Evolutionary conservation across 371 early-diverging fungal species (phyloP), one percentile per base, ranked within the genome.

Genomic region (Phascolomyces articulosus): DNA sequence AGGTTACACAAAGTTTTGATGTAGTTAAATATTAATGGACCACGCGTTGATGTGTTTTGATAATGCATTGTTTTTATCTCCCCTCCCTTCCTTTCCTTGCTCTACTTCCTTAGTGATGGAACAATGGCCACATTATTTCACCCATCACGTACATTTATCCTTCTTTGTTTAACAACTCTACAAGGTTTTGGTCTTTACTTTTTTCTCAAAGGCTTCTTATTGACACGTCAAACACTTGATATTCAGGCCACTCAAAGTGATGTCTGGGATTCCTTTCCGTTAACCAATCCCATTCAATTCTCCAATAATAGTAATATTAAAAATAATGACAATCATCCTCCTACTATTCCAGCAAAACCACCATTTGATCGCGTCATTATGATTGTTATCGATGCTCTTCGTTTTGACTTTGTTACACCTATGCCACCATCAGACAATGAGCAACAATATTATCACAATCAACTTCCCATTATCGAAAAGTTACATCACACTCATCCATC

Each of bases 301-400:
- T 31, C 4, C 29, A 34, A 31, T 40, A 54, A 40, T 3, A 38
- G 18, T 15, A 11, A 34, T 0, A 34, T 6, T 34, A 0, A 34
- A 9, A 34, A 1, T 34, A 9, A 34, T 34, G 34, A 34, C 20
- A 26, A 55, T 9, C 26, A 29, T 38, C 48, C 55, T 40, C 40
- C 63, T 2, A 31, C 57, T 27, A 40, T 56, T 34, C 53, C 59
- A 0, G 21, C 69, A 0, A 79, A 77, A 18, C 78, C 83, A 18
- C 82, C 86, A 21, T 92, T 83, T 74, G 77, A 90, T 62, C 79
- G 87, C 29, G 87, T 89, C 0, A 82, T 96, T 2, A 62, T 97
- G 4, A 78, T 98, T 2, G 67, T 97, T 21, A 85, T 98, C 58
- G 98, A 98, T 73, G 98, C 98, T 2, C 72, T 97, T 54, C 90